phyloP scores from a whole-genome alignment of 805 yeast genomes.

The Ogataea neopini region DNA sequence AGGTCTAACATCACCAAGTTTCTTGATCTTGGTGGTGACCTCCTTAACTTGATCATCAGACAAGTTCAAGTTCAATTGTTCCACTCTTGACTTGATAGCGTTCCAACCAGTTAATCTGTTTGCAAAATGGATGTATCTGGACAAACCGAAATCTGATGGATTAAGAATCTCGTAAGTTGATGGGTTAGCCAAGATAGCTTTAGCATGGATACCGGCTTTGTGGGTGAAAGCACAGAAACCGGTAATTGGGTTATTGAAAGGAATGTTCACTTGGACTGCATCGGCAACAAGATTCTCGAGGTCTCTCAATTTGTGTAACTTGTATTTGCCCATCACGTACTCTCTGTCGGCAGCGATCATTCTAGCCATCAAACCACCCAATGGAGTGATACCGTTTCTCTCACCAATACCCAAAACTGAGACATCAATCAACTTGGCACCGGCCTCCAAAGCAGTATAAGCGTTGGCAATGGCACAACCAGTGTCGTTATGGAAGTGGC shows the following conservation, averaged over 20 bases:
- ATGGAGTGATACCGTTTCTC: constrained; percentile 96
- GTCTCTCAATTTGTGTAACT: constrained; percentile 93
- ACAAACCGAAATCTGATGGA: constrained; percentile 93
- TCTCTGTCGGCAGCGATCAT: constrained; percentile 99
- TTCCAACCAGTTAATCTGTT: constrained; percentile 99
- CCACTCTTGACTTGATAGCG: constrained; percentile 97
- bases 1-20: constrained; percentile 92
- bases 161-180: constrained; percentile 96
- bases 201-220: constrained; percentile 99
- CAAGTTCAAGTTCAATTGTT: constrained; percentile 86
- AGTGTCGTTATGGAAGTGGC: constrained; percentile 98
- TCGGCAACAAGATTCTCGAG: constrained; percentile 95
- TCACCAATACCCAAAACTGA: constrained; percentile 98
- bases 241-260: constrained; percentile 97
- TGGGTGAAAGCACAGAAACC: constrained; percentile 99
- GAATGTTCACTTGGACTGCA: constrained; percentile 94
- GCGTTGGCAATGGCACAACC: constrained; percentile 99
- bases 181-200: constrained; percentile 97
- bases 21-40: constrained; percentile 89
- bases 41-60: constrained; percentile 94
- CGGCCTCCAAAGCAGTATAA: constrained; percentile 96
- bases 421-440: constrained; percentile 92
- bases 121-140: constrained; percentile 96
- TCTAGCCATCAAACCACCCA: constrained; percentile 98
- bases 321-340: constrained; percentile 90